Conservation (phyloP, 2,329 filamentous ascomycete genomes). For the Aphanocladium album region DNA sequence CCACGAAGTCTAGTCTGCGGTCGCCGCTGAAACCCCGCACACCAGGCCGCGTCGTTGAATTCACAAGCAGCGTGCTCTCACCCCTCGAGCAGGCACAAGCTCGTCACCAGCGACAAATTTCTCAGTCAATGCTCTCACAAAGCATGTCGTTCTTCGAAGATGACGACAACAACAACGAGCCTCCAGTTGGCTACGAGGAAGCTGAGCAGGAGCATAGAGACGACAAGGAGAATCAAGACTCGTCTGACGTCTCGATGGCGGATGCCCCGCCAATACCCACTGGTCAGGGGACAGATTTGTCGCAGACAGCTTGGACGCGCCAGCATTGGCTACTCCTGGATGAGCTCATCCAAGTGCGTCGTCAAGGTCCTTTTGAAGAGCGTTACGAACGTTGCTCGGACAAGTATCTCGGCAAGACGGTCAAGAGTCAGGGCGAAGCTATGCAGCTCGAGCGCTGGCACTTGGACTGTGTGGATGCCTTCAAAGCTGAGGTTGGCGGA, state of each 20-base stretch:
- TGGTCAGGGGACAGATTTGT: conserved; percentile 24
- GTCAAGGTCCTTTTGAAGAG: conserved; percentile 31
- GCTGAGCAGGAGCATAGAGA: conserved; percentile 15
- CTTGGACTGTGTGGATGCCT: conserved; percentile 52
- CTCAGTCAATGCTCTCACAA: conserved; percentile 19
- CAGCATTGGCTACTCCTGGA: conserved; percentile 52
- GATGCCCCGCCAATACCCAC: conserved; percentile 22
- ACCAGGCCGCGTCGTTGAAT: conserved; percentile 54
- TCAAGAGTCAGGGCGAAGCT: conserved; percentile 40
- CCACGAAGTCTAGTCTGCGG: conserved; percentile 52
- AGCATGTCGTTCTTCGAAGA: conserved; percentile 16
- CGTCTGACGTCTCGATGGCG: conserved; percentile 23
- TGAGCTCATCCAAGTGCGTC: conserved; percentile 45
- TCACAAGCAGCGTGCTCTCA: conserved; percentile 46
- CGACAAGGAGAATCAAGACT: conserved; percentile 30
- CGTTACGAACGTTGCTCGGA: conserved; percentile 25
- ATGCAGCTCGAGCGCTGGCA: conserved; percentile 52
- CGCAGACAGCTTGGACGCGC: conserved; percentile 42
- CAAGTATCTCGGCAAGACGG: conserved; percentile 43
- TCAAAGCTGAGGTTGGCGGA: conserved; percentile 40
- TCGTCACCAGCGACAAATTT: conserved; percentile 27
- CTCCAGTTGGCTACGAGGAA: neutral
- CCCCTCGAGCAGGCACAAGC: conserved; percentile 36
- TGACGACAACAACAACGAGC: conserved; percentile 4
- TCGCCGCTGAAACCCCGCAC: conserved; percentile 54